These are phyloP conservation scores for Eutypella sp. DNA, from an alignment of 2,329 filamentous ascomycete species.

Conservation along the genomic window DNA sequence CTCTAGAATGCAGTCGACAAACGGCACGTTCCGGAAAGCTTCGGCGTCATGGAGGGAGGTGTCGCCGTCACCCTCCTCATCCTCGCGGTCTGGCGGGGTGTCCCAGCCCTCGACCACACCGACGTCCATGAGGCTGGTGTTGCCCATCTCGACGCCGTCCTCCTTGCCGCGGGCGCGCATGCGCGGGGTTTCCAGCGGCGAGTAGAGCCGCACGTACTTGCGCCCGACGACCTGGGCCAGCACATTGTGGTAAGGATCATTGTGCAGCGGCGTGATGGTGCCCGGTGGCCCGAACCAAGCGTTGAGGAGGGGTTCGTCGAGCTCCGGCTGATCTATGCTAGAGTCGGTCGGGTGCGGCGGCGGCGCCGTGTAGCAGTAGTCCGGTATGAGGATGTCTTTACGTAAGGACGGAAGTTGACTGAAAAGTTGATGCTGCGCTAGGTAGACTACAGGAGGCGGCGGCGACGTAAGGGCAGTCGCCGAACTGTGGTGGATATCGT, in stretches of 20 bases:
- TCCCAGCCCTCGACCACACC: constrained; percentile 63
- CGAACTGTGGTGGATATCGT: too few relatives aligned
- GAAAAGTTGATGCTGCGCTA: constrained; percentile 89
- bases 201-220: constrained; percentile 89
- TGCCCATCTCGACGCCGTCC: constrained; percentile 81
- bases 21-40: constrained; percentile 55
- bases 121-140: constrained; percentile 78
- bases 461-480: background rate
- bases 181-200: constrained; percentile 53
- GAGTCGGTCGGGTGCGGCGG: constrained; percentile 46
- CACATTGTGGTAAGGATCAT: constrained; percentile 90
- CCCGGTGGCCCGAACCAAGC: constrained; percentile 87
- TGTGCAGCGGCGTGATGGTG: constrained; percentile 90
- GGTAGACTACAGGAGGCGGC: constrained; percentile 61
- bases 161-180: constrained; percentile 61
- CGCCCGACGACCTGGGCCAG: constrained; percentile 82
- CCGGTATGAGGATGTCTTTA: constrained; percentile 72
- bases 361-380: constrained; percentile 74
- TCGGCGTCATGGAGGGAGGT: constrained; percentile 29
- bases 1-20: constrained; percentile 71
- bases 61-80: constrained; percentile 28
- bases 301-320: constrained; percentile 67
- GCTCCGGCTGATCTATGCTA: constrained; percentile 32
- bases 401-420: constrained; percentile 72
- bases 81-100: constrained; percentile 13